A percentile compares a stretch with the other conserved stretches of the same genome.
Conservation (phyloP, 2,329 filamentous ascomycete genomes). For the Blastomyces parvus region DNA sequence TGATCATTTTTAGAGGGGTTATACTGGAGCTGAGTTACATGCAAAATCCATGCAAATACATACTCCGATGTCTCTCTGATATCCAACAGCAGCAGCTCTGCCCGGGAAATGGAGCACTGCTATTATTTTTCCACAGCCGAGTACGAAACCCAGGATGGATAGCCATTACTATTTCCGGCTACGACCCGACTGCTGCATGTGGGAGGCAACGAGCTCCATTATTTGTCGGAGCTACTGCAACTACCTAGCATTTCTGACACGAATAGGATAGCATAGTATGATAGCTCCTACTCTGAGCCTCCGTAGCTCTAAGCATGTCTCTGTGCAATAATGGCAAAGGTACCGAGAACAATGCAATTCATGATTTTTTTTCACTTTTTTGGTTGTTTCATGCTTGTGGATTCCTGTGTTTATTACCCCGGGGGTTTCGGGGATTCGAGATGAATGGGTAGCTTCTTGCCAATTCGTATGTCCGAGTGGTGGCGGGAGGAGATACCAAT, state of each 20-base stretch:
- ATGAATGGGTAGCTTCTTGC: too few relatives aligned
- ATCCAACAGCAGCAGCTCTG: not conserved
- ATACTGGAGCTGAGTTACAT: too few relatives aligned
- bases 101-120: not conserved
- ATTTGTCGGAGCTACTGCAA: not conserved
- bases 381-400: not conserved
- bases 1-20: too few relatives aligned
- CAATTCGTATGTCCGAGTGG: not conserved
- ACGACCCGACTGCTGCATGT: not conserved
- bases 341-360: too few relatives aligned
- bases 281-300: conserved; percentile 6
- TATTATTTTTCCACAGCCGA: not conserved
- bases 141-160: not conserved
- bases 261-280: not conserved
- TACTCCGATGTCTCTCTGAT: not conserved
- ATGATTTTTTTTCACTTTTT: not conserved
- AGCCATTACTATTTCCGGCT: too few relatives aligned
- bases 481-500: not conserved
- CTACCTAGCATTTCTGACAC: not conserved
- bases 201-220: not conserved
- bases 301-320: conserved; percentile 1
- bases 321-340: too few relatives aligned
- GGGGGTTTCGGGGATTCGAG: too few relatives aligned
- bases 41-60: not conserved
- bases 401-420: too few relatives aligned